Base-by-base conservation (phyloP, 2,329 filamentous ascomycete genomes). In the Emericellopsis cladophorae region DNA sequence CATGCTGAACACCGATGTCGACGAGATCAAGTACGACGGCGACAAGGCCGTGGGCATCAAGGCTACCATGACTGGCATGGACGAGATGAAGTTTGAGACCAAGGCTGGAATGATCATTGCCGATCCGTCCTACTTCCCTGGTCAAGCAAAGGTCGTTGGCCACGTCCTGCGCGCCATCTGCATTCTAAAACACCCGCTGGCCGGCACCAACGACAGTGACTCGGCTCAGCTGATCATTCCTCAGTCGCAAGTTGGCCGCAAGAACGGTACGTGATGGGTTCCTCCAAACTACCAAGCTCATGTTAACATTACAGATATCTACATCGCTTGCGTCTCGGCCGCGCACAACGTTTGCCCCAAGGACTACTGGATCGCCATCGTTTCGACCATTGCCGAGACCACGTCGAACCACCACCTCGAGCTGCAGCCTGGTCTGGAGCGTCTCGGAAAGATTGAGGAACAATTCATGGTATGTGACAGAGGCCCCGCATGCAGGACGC, bases 281-380 rank as follows among this genome's bases (percentile, higher is more conserved):
- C 1, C 18, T 18, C 22, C n/a, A 14, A 14, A 2, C 14, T 21
- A 12, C 12, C 4, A 12, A 6, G 7, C 12, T 31, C 14, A 37
- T 23, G 4, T 33, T 35, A 26, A 40, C 31, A 24, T 14, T 8
- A 37, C 18, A 92, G 87, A 96, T 58, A 89, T 98, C 57, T 98
- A 98, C 73, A 82, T 98, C 57, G 90, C 92, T 43, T 84, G 92
- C 60, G 88, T 98, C 44, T 95, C 89, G 1, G 87, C 86, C 32
- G 86, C 89, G 31, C 93, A 98, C 71, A 96, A 94, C 55, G 93
- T 98, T 53, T 96, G 90, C 70, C 92, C 93, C 54, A 94, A 95
- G 76, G 90, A 90, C 46, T 96, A 95, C 77, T 98, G 93, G 72
- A 87, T 98, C 53, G 92, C 92, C 54, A 98, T 96, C 46, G 90